A percentile compares a stretch with the other conserved stretches of the same genome.
phyloP scores from a whole-genome alignment of 2,329 filamentous ascomycete species.

The Amauroascus verrucosus region DNA sequence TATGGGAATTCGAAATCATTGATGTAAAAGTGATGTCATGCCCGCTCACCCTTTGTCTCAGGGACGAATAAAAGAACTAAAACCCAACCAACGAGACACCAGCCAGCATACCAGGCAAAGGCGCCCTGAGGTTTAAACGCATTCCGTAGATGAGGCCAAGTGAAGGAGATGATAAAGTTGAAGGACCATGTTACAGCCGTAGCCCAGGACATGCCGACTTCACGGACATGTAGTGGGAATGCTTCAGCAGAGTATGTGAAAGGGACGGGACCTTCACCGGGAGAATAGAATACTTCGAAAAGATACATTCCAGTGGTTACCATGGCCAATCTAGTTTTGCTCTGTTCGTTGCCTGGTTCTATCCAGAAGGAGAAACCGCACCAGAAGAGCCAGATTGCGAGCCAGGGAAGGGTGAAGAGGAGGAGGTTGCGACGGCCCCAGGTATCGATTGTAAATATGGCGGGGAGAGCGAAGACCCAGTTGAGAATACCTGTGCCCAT shows the following conservation, averaged over 20 bases:
- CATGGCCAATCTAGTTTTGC: conserved; percentile 31
- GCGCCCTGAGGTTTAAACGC: conserved; percentile 45
- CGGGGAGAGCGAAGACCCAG: conserved; percentile 54
- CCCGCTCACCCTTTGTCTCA: conserved; percentile 40
- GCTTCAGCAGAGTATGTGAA: conserved; percentile 58
- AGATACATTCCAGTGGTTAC: conserved; percentile 37
- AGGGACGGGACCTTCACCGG: conserved; percentile 52
- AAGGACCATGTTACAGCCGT: conserved; percentile 49
- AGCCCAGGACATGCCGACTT: conserved; percentile 52
- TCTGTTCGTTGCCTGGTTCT: conserved; percentile 23
- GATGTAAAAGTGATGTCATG: background rate
- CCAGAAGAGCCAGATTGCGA: conserved; percentile 42
- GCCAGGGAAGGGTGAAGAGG: conserved; percentile 53
- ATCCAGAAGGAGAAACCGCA: conserved; percentile 45
- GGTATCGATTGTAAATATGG: conserved; percentile 56
- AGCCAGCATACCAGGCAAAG: conserved; percentile 48
- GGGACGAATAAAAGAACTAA: conserved; percentile 44
- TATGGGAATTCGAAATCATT: background rate
- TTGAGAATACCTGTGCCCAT: conserved; percentile 57
- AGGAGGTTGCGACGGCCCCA: conserved; percentile 55
- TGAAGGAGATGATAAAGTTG: conserved; percentile 45
- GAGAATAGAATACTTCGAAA: conserved; percentile 44
- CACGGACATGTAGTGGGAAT: conserved; percentile 51
- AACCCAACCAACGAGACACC: conserved; percentile 46
- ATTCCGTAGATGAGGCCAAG: conserved; percentile 41